phyloP scores from a whole-genome alignment of 148 eudicot species.

The Polygonum maritimum region DNA sequence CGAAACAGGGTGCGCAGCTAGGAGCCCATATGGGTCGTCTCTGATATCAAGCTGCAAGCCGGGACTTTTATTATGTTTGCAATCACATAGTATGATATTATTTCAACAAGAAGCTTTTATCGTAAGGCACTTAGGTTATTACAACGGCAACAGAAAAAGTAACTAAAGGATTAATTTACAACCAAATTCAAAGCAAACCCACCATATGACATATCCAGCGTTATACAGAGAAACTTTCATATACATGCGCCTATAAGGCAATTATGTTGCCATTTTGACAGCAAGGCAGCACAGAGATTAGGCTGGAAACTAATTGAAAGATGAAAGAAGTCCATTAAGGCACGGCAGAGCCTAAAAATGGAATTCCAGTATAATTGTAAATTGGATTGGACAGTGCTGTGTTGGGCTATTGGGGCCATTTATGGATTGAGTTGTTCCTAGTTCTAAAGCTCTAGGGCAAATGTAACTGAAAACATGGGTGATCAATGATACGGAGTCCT shows the following conservation, averaged over 20 bases:
- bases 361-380: neutral
- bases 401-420: too few relatives aligned
- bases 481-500: too few relatives aligned
- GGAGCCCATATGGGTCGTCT: constrained; percentile 73
- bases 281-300: neutral
- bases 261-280: neutral
- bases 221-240: neutral
- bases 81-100: too few relatives aligned
- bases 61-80: neutral
- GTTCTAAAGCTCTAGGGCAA: too few relatives aligned
- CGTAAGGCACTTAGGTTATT: neutral
- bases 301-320: neutral
- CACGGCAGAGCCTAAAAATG: neutral
- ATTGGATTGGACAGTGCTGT: too few relatives aligned
- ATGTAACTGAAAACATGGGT: too few relatives aligned
- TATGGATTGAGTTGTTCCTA: too few relatives aligned
- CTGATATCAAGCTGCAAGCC: constrained; percentile 65
- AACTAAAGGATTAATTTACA: neutral
- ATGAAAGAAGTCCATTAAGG: neutral
- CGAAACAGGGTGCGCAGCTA: constrained; percentile 75
- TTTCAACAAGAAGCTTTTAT: too few relatives aligned
- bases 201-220: neutral
- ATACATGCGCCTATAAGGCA: neutral
- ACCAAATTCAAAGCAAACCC: neutral
- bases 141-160: neutral